Evolutionary conservation across 441 rosid species (phyloP).

Genomic region (Rhodomyrtus psidioides): DNA sequence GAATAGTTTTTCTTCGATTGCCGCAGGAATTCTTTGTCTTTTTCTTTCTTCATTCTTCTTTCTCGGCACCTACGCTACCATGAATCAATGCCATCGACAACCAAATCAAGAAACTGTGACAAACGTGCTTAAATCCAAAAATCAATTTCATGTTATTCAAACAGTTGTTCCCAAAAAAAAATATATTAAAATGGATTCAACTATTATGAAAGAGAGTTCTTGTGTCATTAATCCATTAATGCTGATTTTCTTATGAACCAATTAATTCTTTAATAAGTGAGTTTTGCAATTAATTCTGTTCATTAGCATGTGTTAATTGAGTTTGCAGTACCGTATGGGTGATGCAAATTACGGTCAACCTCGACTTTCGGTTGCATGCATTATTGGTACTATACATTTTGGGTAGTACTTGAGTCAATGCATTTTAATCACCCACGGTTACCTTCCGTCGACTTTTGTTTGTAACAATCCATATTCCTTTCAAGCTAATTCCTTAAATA

Average conservation of each 20-base stretch:
- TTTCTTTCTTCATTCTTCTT: no score
- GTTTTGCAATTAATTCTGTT: background rate
- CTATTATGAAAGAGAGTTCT: background rate
- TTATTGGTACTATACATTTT: background rate
- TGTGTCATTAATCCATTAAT: background rate
- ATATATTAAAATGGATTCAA: background rate
- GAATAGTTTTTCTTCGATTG: no score
- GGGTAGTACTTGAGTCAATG: background rate
- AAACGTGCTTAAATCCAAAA: no score
- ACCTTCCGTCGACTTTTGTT: background rate
- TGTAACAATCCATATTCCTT: background rate
- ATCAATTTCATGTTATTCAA: no score
- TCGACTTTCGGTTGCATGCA: background rate
- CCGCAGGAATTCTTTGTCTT: no score
- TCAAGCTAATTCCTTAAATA: no score
- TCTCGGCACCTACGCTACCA: no score
- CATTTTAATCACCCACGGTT: background rate
- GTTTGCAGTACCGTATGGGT: background rate
- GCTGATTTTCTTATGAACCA: background rate
- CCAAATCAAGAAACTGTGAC: no score
- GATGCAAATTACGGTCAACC: background rate
- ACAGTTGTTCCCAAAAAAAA: no score
- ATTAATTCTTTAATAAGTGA: background rate
- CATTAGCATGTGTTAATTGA: background rate
- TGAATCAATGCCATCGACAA: no score